phyloP scores from a whole-genome alignment of 495 filamentous ascomycete species.

The Aspergillus hancockii region DNA sequence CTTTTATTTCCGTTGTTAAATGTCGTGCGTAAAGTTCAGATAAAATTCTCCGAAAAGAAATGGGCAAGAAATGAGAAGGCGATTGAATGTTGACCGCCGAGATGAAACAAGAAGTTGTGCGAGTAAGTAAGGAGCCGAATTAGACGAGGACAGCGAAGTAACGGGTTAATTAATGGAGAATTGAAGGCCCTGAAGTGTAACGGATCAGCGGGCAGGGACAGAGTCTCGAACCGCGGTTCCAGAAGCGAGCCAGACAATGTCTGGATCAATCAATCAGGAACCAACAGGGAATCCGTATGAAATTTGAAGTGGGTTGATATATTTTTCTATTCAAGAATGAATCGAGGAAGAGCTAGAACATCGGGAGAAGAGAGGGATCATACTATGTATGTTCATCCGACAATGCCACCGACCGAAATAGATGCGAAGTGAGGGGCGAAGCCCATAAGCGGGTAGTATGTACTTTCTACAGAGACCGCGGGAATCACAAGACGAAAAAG shows the following conservation, averaged over 20 bases:
- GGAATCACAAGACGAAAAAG: not conserved
- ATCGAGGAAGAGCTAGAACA: not conserved
- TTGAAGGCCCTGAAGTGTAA: not conserved
- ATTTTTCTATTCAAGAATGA: not conserved
- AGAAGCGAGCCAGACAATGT: conserved; percentile 9
- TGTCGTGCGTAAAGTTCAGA: not conserved
- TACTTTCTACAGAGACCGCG: not conserved
- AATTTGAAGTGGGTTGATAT: not conserved
- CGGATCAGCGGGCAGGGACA: not conserved
- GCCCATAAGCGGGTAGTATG: not conserved
- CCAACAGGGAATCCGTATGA: not conserved
- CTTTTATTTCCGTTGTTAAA: not conserved
- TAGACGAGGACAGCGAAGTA: conserved; percentile 5
- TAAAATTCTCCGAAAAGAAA: not conserved
- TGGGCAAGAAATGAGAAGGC: not conserved
- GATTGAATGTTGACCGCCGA: not conserved
- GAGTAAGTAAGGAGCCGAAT: conserved; percentile 4
- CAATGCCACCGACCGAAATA: not conserved
- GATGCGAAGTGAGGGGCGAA: conserved; percentile 4
- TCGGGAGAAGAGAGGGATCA: not conserved
- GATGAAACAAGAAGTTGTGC: not conserved
- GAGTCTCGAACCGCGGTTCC: conserved; percentile 29
- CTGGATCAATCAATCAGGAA: not conserved
- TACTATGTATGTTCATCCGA: not conserved
- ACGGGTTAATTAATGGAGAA: conserved; percentile 8